Evolutionary conservation across 2,329 filamentous ascomycete genomes (phyloP).

Genomic region (Exophiala viscosa): DNA sequence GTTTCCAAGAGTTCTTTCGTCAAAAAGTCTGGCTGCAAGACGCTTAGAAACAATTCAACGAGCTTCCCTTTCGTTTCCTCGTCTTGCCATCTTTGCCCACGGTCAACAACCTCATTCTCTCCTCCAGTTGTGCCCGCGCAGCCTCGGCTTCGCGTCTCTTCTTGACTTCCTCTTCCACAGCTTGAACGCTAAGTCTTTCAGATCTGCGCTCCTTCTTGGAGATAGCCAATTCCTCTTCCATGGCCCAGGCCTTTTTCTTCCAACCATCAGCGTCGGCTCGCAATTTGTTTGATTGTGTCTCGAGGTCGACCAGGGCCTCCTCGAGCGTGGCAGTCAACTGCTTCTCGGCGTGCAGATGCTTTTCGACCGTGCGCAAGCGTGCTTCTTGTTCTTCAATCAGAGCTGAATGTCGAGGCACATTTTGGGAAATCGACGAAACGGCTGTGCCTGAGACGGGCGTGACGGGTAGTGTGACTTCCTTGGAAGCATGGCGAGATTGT

Average conservation of each 20-base stretch:
- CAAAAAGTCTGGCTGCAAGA: no score
- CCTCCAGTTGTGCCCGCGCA: constrained; percentile 82
- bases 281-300: constrained; percentile 84
- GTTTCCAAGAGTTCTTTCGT: constrained; percentile 1
- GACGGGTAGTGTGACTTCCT: constrained; percentile 56
- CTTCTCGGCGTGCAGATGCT: constrained; percentile 92
- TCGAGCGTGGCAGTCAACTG: constrained; percentile 93
- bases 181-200: constrained; percentile 68
- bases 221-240: constrained; percentile 60
- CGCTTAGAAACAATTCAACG: constrained; percentile 89
- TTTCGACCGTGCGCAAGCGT: constrained; percentile 92
- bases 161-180: constrained; percentile 93
- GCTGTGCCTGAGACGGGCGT: constrained; percentile 20
- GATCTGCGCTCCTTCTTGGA: constrained; percentile 58
- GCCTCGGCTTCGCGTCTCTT: constrained; percentile 87
- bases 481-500: constrained; percentile 71
- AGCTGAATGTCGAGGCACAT: constrained; percentile 54
- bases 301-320: constrained; percentile 90
- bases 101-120: constrained; percentile 88
- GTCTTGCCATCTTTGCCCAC: constrained; percentile 47
- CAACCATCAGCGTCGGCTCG: constrained; percentile 86
- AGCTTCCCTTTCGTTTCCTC: constrained; percentile 90
- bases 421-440: constrained; percentile 30
- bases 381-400: constrained; percentile 92
- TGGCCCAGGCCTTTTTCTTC: constrained; percentile 75